A percentile compares a stretch with the other conserved stretches of the same genome.
Conservation (phyloP, 495 filamentous ascomycete species). For the Cudoniella acicularis region DNA sequence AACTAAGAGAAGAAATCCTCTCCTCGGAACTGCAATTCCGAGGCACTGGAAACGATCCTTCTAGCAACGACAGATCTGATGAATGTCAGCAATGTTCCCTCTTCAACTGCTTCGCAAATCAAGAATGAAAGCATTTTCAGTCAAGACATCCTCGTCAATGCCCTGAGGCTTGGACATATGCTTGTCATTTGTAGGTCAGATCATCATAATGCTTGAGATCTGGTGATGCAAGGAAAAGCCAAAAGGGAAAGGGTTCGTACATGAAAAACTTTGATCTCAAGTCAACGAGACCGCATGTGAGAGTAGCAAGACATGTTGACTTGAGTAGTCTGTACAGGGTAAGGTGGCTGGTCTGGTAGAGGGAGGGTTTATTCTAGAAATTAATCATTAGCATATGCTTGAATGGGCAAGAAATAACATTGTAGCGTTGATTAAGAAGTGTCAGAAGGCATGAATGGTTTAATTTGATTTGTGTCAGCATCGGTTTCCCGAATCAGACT, state of each 20-base stretch:
- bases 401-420: background rate
- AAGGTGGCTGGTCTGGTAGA: too few relatives aligned
- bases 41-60: too few relatives aligned
- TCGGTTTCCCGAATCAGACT: conserved; percentile 82
- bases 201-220: conserved; percentile 55
- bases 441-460: conserved; percentile 83
- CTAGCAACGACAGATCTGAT: too few relatives aligned
- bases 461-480: conserved; percentile 62
- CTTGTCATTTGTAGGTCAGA: conserved; percentile 67
- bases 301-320: too few relatives aligned
- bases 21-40: too few relatives aligned
- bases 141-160: conserved; percentile 58
- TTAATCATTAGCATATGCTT: background rate
- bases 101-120: too few relatives aligned
- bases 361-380: too few relatives aligned
- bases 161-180: conserved; percentile 78
- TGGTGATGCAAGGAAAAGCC: conserved; percentile 16
- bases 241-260: background rate
- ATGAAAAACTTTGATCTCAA: background rate
- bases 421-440: conserved; percentile 6
- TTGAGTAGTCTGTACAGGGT: too few relatives aligned
- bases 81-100: background rate
- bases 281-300: background rate
- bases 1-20: too few relatives aligned
- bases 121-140: conserved; percentile 31